Evolutionary conservation across 2,329 filamentous ascomycete species (phyloP).

Genomic region (Colletotrichum sp.): DNA sequence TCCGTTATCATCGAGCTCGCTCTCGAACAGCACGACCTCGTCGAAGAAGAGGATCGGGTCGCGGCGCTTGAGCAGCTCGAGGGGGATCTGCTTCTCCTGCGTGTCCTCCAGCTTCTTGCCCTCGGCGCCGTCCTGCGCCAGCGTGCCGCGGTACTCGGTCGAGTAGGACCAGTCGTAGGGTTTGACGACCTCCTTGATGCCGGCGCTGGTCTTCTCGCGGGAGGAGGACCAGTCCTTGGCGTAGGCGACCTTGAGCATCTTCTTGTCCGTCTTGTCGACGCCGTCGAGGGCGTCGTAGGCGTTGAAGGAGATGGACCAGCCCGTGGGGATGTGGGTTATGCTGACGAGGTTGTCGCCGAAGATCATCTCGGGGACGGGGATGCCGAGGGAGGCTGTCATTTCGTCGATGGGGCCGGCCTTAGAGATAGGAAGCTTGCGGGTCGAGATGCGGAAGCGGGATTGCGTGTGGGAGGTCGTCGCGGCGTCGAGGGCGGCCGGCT

Average conservation of each 20-base stretch:
- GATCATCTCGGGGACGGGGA: constrained; percentile 97
- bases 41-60: constrained; percentile 98
- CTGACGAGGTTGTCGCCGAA: constrained; percentile 92
- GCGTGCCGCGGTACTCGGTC: constrained; percentile 82
- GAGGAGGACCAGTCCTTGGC: constrained; percentile 80
- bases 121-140: constrained; percentile 34
- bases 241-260: constrained; percentile 93
- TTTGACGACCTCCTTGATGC: constrained; percentile 92
- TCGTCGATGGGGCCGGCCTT: constrained; percentile 89
- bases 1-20: constrained; percentile 97
- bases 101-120: neutral
- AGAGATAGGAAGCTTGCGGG: constrained; percentile 92
- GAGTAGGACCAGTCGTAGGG: constrained; percentile 99
- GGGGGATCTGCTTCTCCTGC: constrained; percentile 66
- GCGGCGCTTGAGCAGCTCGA: constrained; percentile 83
- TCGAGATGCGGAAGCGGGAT: constrained; percentile 74
- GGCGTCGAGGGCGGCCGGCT: constrained; percentile 50
- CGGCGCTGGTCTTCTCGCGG: constrained; percentile 77
- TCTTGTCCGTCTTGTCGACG: constrained; percentile 91
- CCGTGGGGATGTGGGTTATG: constrained; percentile 74
- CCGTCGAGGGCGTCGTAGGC: constrained; percentile 86
- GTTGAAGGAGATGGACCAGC: constrained; percentile 82
- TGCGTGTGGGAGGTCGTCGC: constrained; percentile 65
- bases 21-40: constrained; percentile 95
- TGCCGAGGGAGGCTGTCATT: constrained; percentile 79